Evolutionary conservation across 306 rosid species (phyloP), one percentile per base, ranked within the genome.

Genomic region (Malus sylvestris): DNA sequence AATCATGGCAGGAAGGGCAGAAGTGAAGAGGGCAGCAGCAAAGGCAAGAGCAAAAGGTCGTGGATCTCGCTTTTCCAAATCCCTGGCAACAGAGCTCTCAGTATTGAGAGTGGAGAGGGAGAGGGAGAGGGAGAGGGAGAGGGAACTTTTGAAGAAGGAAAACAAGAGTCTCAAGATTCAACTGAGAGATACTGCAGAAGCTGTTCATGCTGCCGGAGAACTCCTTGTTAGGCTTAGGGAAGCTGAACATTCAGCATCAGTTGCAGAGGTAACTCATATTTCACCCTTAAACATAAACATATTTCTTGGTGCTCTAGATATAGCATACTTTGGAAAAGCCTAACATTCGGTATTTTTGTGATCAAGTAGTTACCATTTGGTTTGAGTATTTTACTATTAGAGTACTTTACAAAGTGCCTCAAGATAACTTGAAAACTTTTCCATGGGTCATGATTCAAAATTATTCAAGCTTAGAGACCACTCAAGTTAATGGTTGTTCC

Each of bases 191-290:
- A 95, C 97, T 65, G 98, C 98, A 70, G 98, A 92, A 84, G 99
- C 97, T 65, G 99, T 95, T 71, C 99, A 95, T 82, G 97, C 97
- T 33, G 98, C 99, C 49, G 99, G 97, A 72, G 99, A 89, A 80
- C 88, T 95, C 29, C 99, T 95, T 69, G 98, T 89, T 45, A 80
- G 99, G 87, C 97, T 92, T 35, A 87, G 96, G 85, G 97, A 95
- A 86, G 93, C 99, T 40, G 98, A 92, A 72, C 87, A 96, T 42
- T 85, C 93, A 68, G 87, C 88, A 38, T 89, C 97, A 61, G 68
- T 78, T 76, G 90, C 91, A 69, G 90, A 92, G 99, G 97, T 96
- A 91, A 85, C 67, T 42, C 63, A 70, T 53, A 51, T 62, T 68
- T 30, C 10, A 5, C 62, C 16, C 15, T 11, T 68, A 38, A 33